These are phyloP conservation scores for Venturia aucupariae DNA, from an alignment of 2,329 filamentous ascomycete genomes.

Conservation along the genomic window DNA sequence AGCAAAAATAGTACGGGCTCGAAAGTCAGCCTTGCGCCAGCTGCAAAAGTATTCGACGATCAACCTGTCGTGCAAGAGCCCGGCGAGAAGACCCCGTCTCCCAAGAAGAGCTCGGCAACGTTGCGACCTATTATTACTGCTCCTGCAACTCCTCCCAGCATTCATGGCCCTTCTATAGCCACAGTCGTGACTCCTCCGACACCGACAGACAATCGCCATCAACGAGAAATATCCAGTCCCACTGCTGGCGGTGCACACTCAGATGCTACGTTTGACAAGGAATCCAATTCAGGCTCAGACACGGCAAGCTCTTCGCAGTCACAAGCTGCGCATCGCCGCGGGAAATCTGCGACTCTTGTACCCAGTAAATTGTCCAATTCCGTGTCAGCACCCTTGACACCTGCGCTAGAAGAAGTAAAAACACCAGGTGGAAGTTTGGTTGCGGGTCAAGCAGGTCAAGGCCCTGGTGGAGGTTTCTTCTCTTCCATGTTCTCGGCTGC, in stretches of 20 bases:
- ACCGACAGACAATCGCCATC: slow-evolving; percentile 40
- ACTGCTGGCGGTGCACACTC: slow-evolving; percentile 15
- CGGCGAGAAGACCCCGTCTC: slow-evolving; percentile 14
- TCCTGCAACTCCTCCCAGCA: slow-evolving; percentile 35
- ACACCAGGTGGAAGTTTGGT: slow-evolving; percentile 46
- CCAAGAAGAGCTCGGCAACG: slow-evolving; percentile 13
- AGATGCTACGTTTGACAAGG: slow-evolving; percentile 2
- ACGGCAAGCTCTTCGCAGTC: slow-evolving; percentile 7
- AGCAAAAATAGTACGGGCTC: slow-evolving; percentile 24
- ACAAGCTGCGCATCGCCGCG: slow-evolving; percentile 58
- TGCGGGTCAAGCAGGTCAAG: slow-evolving; percentile 26
- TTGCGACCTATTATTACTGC: slow-evolving; percentile 17
- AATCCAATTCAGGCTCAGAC: slow-evolving; percentile 7
- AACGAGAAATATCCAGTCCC: slow-evolving; percentile 22
- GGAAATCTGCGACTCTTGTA: slow-evolving; percentile 45
- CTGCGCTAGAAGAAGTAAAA: slow-evolving; percentile 59
- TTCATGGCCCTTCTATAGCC: slow-evolving; percentile 33
- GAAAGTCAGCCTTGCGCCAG: slow-evolving; percentile 25
- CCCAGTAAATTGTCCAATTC: slow-evolving; percentile 84
- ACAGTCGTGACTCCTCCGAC: slow-evolving; percentile 58
- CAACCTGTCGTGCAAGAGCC: slow-evolving; percentile 16
- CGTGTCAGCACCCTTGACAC: slow-evolving; percentile 57
- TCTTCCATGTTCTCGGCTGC: slow-evolving; percentile 87
- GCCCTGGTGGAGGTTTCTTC: slow-evolving; percentile 62
- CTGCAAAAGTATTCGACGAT: slow-evolving; percentile 15